These are phyloP conservation scores for Teunomyces lycoperdinae DNA, from an alignment of 805 yeast genomes.

Conservation along the genomic window DNA sequence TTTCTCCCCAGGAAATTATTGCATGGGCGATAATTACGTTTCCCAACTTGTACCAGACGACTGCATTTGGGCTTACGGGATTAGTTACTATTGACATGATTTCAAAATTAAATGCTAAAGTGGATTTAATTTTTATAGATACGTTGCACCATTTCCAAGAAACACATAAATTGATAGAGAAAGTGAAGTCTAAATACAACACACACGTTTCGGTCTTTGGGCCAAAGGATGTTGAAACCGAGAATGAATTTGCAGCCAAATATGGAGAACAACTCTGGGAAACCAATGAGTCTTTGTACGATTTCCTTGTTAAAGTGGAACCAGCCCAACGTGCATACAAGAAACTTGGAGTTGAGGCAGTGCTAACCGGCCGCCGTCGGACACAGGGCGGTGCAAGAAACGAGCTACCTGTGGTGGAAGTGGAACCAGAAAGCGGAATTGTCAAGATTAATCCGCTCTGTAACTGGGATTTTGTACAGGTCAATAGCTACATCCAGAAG, in stretches of 20 bases:
- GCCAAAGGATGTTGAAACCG: conserved; percentile 58
- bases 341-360: conserved; percentile 73
- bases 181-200: conserved; percentile 52
- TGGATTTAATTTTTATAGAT: conserved; percentile 82
- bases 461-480: conserved; percentile 75
- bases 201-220: conserved; percentile 61
- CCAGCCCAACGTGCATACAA: conserved; percentile 84
- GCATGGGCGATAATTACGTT: conserved; percentile 83
- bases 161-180: conserved; percentile 69
- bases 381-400: conserved; percentile 88
- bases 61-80: conserved; percentile 95
- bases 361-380: conserved; percentile 86
- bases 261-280: conserved; percentile 87
- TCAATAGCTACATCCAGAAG: conserved; percentile 62
- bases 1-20: conserved; percentile 69
- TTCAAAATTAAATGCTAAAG: conserved; percentile 43
- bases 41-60: conserved; percentile 82
- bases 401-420: conserved; percentile 67
- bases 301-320: conserved; percentile 86
- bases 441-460: conserved; percentile 88
- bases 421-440: conserved; percentile 66
- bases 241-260: conserved; percentile 57
- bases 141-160: conserved; percentile 95
- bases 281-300: conserved; percentile 74
- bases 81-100: conserved; percentile 83